Base-by-base conservation (phyloP, 1,139 yeast species). In the Yamadazyma membranifaciens region DNA sequence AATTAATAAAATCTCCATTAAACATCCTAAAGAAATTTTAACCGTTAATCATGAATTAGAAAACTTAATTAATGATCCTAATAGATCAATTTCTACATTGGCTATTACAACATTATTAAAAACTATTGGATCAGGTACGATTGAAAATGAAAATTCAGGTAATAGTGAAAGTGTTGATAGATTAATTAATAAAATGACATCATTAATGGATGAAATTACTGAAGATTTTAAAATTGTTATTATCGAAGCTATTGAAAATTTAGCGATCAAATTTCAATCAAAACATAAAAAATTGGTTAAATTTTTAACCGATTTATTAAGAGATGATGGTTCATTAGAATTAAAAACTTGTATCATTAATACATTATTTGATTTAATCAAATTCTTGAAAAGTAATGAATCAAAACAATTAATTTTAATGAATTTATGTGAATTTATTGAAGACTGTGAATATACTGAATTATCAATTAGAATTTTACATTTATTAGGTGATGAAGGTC, bases 361-460 rank as follows among this genome's bases (percentile, higher is more conserved):
- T 60, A 95, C 98, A 1, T 77, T 92, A 50, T 64, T 91, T 53
- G 98, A 92, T 60, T 78, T 92, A 65, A 87, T 92, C 55, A 83
- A 84, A 50, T 88, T 85, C 57, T 83, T 89, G 46, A 95, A 96
- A 22, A 74, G 70, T 43, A 84, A 80, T 43, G 52, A 53, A 44
- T 87, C 94, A n/a, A 81, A 87, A 55, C 95, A 87, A 55, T 66
- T 78, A 44, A 95, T 96, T 26, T 73, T 92, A 56, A 88, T 87
- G 68, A 86, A 85, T 59, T 75, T 94, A 53, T 89, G 98, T 73
- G 99, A 92, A 63, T 89, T 89, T 58, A 94, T 92, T 54, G 99
- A 94, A 67, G 99, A 92, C 69, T 92, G 98, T 68, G 99, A 92
- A 67, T 92, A 78, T 67, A 87, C 96, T 31, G 97, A 89, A 64